Evolutionary conservation across 768 basidiomycete species (phyloP).

Genomic region (Boletus reticulatus): DNA sequence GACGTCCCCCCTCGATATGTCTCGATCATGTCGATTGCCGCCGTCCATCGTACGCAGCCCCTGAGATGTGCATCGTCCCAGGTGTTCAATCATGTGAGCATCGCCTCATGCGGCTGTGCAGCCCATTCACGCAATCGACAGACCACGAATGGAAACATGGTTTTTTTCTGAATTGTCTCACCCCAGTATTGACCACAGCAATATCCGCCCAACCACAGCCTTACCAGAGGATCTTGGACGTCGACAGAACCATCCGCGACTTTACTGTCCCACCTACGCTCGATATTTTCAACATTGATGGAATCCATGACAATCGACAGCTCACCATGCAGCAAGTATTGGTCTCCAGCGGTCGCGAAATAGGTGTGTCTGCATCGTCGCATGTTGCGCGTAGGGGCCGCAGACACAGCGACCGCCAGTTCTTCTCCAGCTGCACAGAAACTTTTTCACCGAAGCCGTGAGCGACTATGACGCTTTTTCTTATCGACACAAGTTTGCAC

Average conservation of each 20-base stretch:
- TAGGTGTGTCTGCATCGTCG: constrained; percentile 42
- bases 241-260: constrained; percentile 56
- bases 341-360: constrained; percentile 58
- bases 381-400: constrained; percentile 1
- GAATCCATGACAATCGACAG: constrained; percentile 44
- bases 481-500: constrained; percentile 59
- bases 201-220: constrained; percentile 49
- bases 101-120: constrained; percentile 4
- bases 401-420: constrained; percentile 36
- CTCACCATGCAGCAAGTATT: constrained; percentile 65
- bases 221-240: constrained; percentile 49
- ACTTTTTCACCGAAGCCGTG: constrained; percentile 66
- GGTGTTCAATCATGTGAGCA: constrained; percentile 30
- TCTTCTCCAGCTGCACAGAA: constrained; percentile 64
- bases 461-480: constrained; percentile 52
- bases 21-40: constrained; percentile 64
- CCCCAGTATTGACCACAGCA: constrained; percentile 59
- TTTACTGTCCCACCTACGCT: constrained; percentile 53
- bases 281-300: constrained; percentile 39
- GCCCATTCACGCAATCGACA: constrained; percentile 26
- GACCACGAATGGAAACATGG: constrained; percentile 72
- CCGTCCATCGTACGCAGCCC: constrained; percentile 33
- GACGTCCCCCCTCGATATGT: constrained; percentile 68
- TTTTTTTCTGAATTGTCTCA: constrained; percentile 62
- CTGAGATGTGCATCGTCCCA: constrained; percentile 30